These are phyloP conservation scores for Mortierella sp. DNA, from an alignment of 371 early-diverging fungal species.

Conservation along the genomic window DNA sequence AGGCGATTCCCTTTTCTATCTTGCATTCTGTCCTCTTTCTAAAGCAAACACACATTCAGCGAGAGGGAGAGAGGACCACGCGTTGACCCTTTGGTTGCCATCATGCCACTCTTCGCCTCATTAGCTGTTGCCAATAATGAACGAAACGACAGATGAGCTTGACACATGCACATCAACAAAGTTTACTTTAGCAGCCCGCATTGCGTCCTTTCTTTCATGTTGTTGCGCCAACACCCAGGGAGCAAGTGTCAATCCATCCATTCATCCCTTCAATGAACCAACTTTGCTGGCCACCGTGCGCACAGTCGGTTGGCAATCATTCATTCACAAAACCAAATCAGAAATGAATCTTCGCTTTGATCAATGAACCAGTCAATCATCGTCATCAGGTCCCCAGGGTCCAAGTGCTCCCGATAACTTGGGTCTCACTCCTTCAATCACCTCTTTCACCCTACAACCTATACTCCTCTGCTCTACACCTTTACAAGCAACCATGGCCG, in stretches of 20 bases:
- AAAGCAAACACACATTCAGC: not conserved
- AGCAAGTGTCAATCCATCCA: not conserved
- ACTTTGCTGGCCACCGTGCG: not conserved
- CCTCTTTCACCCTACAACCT: not conserved
- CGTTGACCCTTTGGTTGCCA: no score
- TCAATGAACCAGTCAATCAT: not conserved
- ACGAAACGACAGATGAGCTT: no score
- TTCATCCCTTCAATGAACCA: not conserved
- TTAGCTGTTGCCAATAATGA: no score
- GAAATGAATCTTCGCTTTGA: not conserved
- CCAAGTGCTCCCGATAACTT: not conserved
- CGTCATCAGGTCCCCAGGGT: not conserved
- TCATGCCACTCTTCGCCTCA: no score
- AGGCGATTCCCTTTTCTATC: not conserved
- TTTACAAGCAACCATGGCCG: not conserved
- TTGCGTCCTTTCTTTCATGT: not conserved
- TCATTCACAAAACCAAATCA: not conserved
- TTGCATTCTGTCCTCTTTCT: not conserved
- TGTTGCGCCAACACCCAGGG: not conserved
- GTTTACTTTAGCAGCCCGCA: constrained; percentile 9
- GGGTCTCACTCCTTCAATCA: not conserved
- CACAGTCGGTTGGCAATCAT: not conserved
- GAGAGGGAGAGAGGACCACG: not conserved
- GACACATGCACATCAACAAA: not conserved
- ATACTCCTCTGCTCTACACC: not conserved